Conservation (phyloP, 106 monocot species). For the Amphibolis antarctica region DNA sequence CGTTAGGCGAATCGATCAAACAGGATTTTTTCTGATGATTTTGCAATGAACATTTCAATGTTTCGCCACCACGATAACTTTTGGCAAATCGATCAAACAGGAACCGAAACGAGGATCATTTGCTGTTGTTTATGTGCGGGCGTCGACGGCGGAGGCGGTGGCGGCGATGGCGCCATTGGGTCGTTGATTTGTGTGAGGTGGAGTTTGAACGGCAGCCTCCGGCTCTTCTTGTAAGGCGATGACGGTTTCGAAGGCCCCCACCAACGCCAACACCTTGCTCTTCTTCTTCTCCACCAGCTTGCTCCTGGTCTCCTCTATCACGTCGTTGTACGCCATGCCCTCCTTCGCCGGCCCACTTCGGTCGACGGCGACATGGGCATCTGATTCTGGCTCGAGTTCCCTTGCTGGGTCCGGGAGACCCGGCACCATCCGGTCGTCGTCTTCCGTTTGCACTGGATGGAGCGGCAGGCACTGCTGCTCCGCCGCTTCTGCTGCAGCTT, state of each 20-base stretch:
- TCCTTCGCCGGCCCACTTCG: not conserved
- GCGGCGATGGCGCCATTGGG: too few species aligned
- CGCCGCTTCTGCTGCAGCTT: not conserved
- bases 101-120: too few species aligned
- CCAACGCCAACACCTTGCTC: constrained; percentile 16
- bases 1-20: too few species aligned
- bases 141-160: too few species aligned
- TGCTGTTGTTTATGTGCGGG: too few species aligned
- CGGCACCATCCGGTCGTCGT: not conserved
- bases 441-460: not conserved
- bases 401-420: not conserved
- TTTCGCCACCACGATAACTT: too few species aligned
- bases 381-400: not conserved
- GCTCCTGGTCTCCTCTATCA: constrained; percentile 16
- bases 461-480: not conserved
- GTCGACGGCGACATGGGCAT: not conserved
- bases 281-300: constrained; percentile 24
- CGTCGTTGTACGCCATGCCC: constrained; percentile 8
- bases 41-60: too few species aligned
- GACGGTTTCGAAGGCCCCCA: constrained; percentile 21
- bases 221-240: constrained; percentile 15
- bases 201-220: not conserved
- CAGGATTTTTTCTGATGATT: too few species aligned
- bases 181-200: too few species aligned
- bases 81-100: too few species aligned